phyloP scores from a whole-genome alignment of 1,139 yeast genomes.

The Tardiomyces depauwii region DNA sequence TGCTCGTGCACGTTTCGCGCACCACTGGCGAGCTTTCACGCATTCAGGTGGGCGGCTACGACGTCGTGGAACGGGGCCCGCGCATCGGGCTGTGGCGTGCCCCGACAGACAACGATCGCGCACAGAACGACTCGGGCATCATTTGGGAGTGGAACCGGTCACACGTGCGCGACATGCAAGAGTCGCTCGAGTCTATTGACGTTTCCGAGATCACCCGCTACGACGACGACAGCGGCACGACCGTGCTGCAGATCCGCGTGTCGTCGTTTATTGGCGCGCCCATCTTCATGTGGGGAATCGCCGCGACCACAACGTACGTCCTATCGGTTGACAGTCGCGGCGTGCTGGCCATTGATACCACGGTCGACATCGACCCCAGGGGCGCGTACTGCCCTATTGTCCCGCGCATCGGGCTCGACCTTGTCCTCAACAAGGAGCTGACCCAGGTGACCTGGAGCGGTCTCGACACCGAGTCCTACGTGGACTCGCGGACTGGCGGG shows the following conservation, averaged over 20 bases:
- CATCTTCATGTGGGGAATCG: constrained; percentile 16
- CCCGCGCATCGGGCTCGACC: constrained; percentile 22
- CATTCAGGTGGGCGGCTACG: neutral
- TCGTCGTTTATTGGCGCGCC: constrained; percentile 13
- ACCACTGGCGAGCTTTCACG: neutral
- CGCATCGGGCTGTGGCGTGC: constrained; percentile 24
- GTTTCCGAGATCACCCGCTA: constrained; percentile 4
- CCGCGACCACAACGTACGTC: constrained; percentile 6
- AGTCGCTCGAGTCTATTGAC: constrained; percentile 4
- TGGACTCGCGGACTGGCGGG: constrained; percentile 24
- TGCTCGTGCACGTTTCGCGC: neutral
- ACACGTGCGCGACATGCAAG: constrained; percentile 10
- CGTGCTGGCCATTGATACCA: constrained; percentile 1
- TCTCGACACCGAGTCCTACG: constrained; percentile 28
- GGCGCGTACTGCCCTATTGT: constrained; percentile 12
- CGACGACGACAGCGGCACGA: constrained; percentile 1
- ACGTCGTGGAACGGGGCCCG: constrained; percentile 7
- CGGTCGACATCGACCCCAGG: constrained; percentile 10
- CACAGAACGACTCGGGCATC: constrained; percentile 4
- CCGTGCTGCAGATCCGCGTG: constrained; percentile 7
- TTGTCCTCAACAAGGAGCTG: constrained; percentile 12
- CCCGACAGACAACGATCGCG: constrained; percentile 24
- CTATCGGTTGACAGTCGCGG: constrained; percentile 2
- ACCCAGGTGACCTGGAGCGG: constrained; percentile 25
- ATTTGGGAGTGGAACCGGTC: constrained; percentile 10